A percentile compares a stretch with the other conserved stretches of the same genome.
Conservation (phyloP, 1,139 yeast species). For the Hansenula lynferdii region DNA sequence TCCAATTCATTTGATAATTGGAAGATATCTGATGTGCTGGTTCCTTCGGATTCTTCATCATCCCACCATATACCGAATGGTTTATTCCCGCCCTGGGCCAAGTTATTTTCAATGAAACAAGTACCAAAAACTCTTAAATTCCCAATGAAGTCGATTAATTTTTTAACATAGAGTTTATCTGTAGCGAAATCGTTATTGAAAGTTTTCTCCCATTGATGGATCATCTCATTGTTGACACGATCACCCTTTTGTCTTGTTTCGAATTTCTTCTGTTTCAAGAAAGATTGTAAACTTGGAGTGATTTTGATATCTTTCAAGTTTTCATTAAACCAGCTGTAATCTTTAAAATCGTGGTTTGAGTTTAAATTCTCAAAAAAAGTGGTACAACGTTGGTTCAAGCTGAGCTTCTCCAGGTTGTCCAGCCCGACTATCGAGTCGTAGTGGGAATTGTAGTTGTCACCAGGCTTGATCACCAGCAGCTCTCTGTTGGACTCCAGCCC, state of each 20-base stretch:
- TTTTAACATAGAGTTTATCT: conserved; percentile 1
- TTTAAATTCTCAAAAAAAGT: background rate
- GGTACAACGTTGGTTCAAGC: background rate
- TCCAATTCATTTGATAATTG: conserved; percentile 11
- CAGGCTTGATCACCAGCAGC: conserved; percentile 1
- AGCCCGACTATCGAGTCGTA: background rate
- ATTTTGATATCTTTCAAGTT: background rate
- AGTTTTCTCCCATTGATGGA: conserved; percentile 4
- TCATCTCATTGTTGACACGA: background rate
- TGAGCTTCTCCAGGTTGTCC: background rate
- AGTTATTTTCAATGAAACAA: conserved; percentile 11
- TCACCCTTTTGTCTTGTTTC: background rate
- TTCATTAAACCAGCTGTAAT: background rate
- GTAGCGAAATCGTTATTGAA: conserved; percentile 1
- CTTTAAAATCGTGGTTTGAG: background rate
- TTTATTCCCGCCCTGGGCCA: conserved; percentile 5
- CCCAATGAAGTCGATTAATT: conserved; percentile 9
- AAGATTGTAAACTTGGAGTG: conserved; percentile 4
- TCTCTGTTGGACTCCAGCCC: background rate
- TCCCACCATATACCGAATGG: conserved; percentile 6
- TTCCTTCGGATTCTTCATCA: conserved; percentile 5
- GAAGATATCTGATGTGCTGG: conserved; percentile 3
- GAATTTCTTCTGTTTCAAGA: conserved; percentile 3
- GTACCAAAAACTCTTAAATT: conserved; percentile 12
- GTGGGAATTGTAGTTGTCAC: conserved; percentile 1